A percentile compares a stretch with the other conserved stretches of the same genome.
Conservation (phyloP, 768 basidiomycete genomes). For the Kwoniella sp. region DNA sequence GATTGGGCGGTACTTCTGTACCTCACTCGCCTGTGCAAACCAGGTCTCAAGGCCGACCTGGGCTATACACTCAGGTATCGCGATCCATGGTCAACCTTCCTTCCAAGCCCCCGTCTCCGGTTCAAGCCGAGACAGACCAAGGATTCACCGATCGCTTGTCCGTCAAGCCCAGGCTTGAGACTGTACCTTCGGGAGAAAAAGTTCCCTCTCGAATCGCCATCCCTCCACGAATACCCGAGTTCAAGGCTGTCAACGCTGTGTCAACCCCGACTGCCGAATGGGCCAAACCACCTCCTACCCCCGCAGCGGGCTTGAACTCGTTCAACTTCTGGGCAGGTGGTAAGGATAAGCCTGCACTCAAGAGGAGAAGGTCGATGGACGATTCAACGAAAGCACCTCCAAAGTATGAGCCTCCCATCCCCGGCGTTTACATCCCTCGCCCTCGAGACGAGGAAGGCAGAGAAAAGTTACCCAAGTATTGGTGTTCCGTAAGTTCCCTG, state of each 20-base stretch:
- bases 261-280: constrained; percentile 32
- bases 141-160: constrained; percentile 1
- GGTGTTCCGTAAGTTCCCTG: constrained; percentile 62
- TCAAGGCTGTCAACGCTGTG: constrained; percentile 5
- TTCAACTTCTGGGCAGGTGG: constrained; percentile 36
- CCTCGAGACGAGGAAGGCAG: constrained; percentile 71
- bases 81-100: constrained; percentile 46
- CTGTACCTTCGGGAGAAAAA: constrained; percentile 34
- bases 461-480: constrained; percentile 78
- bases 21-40: constrained; percentile 12
- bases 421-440: constrained; percentile 49
- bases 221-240: constrained; percentile 4
- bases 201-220: constrained; percentile 18
- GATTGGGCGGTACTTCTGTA: background rate
- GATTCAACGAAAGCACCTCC: constrained; percentile 56
- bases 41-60: constrained; percentile 29
- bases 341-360: constrained; percentile 33
- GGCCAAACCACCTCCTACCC: constrained; percentile 51
- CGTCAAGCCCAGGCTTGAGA: constrained; percentile 24
- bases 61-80: constrained; percentile 37
- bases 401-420: constrained; percentile 55
- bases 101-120: constrained; percentile 6
- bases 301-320: constrained; percentile 37
- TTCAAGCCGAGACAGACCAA: background rate
- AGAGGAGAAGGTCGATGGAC: constrained; percentile 56